These are phyloP conservation scores for Oryza punctata DNA, from an alignment of 176 grass and related monocot species.

Conservation along the genomic window DNA sequence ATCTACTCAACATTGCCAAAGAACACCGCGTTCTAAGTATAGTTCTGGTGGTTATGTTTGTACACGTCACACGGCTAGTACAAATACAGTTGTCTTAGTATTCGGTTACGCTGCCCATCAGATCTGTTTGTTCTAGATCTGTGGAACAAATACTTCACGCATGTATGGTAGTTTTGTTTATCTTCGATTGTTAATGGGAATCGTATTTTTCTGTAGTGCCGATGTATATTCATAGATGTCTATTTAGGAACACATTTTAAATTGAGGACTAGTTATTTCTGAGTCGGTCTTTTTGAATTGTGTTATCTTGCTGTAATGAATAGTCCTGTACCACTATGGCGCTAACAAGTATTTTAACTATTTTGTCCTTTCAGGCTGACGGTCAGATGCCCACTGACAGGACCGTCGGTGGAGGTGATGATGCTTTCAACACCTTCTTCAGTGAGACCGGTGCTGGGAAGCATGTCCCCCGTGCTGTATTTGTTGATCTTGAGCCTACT, in stretches of 20 bases:
- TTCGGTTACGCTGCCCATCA: neutral
- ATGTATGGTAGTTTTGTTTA: neutral
- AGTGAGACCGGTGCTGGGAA: conserved; percentile 74
- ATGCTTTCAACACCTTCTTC: conserved; percentile 82
- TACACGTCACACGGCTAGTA: neutral
- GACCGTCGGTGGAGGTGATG: conserved; percentile 61
- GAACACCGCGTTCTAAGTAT: accelerated
- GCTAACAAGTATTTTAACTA: neutral
- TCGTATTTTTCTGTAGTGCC: neutral
- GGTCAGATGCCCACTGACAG: conserved; percentile 70
- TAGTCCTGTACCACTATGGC: no score
- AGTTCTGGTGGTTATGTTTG: neutral
- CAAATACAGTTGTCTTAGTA: no score
- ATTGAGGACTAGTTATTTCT: no score
- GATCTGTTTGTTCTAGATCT: neutral
- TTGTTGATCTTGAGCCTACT: conserved; percentile 69
- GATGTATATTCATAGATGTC: no score
- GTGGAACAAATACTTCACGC: neutral
- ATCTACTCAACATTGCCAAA: neutral
- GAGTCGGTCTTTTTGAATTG: no score
- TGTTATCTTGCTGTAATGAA: no score
- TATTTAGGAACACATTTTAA: no score
- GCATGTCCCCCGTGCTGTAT: conserved; percentile 67
- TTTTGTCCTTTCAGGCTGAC: conserved; percentile 37
- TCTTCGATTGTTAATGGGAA: neutral